A percentile compares a stretch with the other conserved stretches of the same genome.
Evolutionary conservation across 1,284 basidiomycete genomes (phyloP).

Genomic region (Rhodotorula mucilaginosa): DNA sequence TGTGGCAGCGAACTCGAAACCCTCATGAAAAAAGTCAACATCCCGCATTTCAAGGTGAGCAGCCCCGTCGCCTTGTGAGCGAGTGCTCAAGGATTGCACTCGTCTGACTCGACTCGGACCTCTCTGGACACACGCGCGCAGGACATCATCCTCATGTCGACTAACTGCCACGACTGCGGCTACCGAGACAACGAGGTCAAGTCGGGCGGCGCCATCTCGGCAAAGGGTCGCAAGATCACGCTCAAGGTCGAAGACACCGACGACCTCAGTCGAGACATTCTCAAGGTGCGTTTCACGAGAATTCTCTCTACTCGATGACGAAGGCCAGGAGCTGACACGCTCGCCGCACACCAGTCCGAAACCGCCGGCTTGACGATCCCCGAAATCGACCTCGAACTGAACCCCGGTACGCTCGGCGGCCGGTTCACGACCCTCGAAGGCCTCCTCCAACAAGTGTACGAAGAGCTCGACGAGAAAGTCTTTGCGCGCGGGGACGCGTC

Average conservation of each 20-base stretch:
- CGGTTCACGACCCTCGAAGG: conserved; percentile 98
- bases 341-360: conserved; percentile 63
- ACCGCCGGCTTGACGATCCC: conserved; percentile 87
- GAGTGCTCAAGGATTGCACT: too few relatives aligned
- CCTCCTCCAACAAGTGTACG: conserved; percentile 89
- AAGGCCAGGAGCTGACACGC: neutral
- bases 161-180: conserved; percentile 90
- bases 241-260: conserved; percentile 90
- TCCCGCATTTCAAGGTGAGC: conserved; percentile 93
- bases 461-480: conserved; percentile 89
- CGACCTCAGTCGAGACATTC: conserved; percentile 87
- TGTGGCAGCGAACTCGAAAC: conserved; percentile 83
- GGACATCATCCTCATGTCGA: conserved; percentile 98
- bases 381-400: conserved; percentile 89
- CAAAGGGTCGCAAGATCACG: conserved; percentile 78
- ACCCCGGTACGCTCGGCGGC: conserved; percentile 94
- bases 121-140: too few relatives aligned
- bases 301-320: too few relatives aligned
- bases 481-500: conserved; percentile 67
- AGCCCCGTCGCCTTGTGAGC: neutral
- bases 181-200: conserved; percentile 99
- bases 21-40: conserved; percentile 92
- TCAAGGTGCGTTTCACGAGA: conserved; percentile 64
- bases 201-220: conserved; percentile 82
- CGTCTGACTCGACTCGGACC: too few relatives aligned